Conservation (phyloP, 768 basidiomycete species). For the Boletus barrowsii region DNA sequence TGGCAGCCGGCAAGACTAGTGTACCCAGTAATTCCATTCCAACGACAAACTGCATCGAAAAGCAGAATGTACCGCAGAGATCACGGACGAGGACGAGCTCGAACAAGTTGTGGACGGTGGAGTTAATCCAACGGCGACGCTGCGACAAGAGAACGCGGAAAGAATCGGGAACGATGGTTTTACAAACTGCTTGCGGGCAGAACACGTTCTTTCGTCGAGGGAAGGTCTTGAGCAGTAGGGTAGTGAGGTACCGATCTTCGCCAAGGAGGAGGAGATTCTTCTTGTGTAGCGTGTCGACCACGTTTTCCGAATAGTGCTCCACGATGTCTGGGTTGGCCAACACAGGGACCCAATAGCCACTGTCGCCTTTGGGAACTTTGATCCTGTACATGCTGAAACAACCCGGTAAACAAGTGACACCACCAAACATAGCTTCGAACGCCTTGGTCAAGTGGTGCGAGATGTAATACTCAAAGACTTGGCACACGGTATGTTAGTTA, state of each 20-base stretch:
- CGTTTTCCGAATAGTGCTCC: conserved; percentile 98
- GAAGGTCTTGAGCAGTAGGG: conserved; percentile 98
- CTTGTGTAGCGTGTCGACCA: conserved; percentile 99
- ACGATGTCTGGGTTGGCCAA: conserved; percentile 98
- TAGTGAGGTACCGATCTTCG: conserved; percentile 98
- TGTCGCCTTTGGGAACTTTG: conserved; percentile 96
- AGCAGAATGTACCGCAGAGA: conserved; percentile 99
- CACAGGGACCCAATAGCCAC: conserved; percentile 97
- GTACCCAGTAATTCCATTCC: conserved; percentile 98
- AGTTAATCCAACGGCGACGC: conserved; percentile 99
- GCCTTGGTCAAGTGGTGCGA: conserved; percentile 99
- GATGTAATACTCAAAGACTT: conserved; percentile 99
- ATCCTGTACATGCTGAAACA: conserved; percentile 99
- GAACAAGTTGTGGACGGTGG: conserved; percentile 96
- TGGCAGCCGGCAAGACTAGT: conserved; percentile 93
- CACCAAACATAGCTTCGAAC: conserved; percentile 99
- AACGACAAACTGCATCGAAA: conserved; percentile 99
- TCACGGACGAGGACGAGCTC: conserved; percentile 93
- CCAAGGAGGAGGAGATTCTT: conserved; percentile 96
- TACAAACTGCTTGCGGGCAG: conserved; percentile 98
- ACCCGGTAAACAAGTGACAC: conserved; percentile 98
- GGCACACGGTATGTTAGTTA: conserved; percentile 3
- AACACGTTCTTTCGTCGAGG: conserved; percentile 99
- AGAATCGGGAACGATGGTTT: conserved; percentile 96
- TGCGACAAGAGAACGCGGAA: conserved; percentile 93